Base-by-base conservation (phyloP, 768 basidiomycete genomes). In the Amanita brunnescens region DNA sequence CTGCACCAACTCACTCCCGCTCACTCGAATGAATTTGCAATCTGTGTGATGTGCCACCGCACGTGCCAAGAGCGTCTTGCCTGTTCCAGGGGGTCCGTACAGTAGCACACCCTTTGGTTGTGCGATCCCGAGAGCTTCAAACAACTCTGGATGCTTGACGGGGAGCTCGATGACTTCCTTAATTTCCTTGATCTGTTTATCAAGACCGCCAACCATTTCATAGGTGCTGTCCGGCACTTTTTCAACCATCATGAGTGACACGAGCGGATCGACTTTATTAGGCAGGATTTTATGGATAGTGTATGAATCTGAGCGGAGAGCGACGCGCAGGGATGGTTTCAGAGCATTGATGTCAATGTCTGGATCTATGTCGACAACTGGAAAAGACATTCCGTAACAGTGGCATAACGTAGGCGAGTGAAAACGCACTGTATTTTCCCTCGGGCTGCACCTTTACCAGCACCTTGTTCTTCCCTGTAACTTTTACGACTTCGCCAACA, bases 231-330 rank as follows among this genome's bases (percentile, higher is more conserved):
- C 95, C 0, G 95, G 95, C 0, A 98, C 95, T 67, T 99, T 99
- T 71, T 99, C 95, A 9, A 98, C 95, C 94, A 98, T 97, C 96
- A 98, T 98, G 56, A 98, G 81, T 16, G 93, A 96, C 26, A 98
- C 94, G 35, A 98, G 83, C 3, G 96, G 95, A 67, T 97, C 96
- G 60, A 97, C 88, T 71, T 99, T 97, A 75, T 93, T 96, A 0
- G 93, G 93, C 0, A 98, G 74, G 59, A 98, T 89, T 67, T 91
- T 92, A 78, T 98, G 95, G 55, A 98, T 87, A 41, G 90, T 90
- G 69, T 98, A 97, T 2, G 84, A 91, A 65, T 97, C 95, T 53
- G 93, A 94, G 44, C 94, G 90, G 53, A 99, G 86, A 14, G 95
- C 93, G 49, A 99, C 87, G 50, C 95, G 93, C 34, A 92, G 80